Evolutionary conservation across 179 eudicot genomes (phyloP), one percentile per base, ranked within the genome.

Genomic region (Camellia oleifera): DNA sequence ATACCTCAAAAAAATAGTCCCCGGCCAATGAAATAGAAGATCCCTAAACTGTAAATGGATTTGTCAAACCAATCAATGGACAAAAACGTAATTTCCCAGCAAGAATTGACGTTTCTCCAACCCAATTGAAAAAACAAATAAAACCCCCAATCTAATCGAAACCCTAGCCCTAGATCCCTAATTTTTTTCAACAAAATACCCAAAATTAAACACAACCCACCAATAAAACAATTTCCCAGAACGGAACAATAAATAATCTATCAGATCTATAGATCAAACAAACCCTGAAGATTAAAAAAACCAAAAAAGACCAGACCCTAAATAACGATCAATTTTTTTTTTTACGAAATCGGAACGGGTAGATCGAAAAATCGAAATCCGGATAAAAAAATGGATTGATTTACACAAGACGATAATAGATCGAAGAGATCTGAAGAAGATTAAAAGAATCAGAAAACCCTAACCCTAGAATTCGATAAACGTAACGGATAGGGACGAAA

Each of bases 1-100:
- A 66, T 66, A 66, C 70, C 70, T 66, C 70, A 66, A 66, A 44
- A 32, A 40, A 66, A 66, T 66, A 66, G 15, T 66, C 70, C 69
- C 69, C 40, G 17, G 70, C 17, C 12, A 66, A 66, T 32, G 14
- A 66, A 66, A 66, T 8, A 45, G 48, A 4, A 67, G 18, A 40
- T 3, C 15, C 15, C 70, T 12, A 4, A 32, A 8, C 40, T 2
- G 23, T 12, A 13, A 67, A 40, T 40, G 14, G 44, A 42, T 40
- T 15, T 7, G 17, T 67, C 10, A 3, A 58, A 58, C 18, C n/a
- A 17, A 58, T 58, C 18, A 17, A 13, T 58, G 63, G 18, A 17
- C 63, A 14, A 58, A 15, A 58, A 13, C 8, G 63, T 13, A 13
- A 15, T 13, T 58, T 15, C 18, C 6, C 63, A 58, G 5, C 63